phyloP scores from a whole-genome alignment of 345 rosid species.

The Eucalyptus marginata region DNA sequence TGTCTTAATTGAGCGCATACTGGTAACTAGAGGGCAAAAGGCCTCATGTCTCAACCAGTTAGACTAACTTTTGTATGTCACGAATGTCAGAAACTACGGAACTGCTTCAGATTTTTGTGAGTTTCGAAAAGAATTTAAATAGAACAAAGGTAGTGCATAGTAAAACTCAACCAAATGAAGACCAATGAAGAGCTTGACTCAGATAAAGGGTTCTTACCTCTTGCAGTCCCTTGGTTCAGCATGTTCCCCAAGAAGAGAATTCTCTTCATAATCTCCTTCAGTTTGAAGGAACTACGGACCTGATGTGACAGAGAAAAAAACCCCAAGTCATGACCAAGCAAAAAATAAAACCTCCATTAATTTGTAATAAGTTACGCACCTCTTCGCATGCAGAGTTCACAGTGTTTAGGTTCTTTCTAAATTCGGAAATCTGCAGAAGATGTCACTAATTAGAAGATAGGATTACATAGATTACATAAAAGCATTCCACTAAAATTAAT shows the following conservation, averaged over 20 bases:
- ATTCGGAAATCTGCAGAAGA: slow-evolving; percentile 60
- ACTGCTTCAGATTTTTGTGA: neutral
- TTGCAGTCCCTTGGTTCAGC: slow-evolving; percentile 96
- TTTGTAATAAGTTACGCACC: slow-evolving; percentile 28
- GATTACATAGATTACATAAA: neutral
- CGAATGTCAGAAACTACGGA: neutral
- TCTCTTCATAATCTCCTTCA: slow-evolving; percentile 92
- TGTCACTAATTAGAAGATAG: neutral
- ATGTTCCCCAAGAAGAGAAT: slow-evolving; percentile 89
- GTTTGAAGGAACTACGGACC: slow-evolving; percentile 76
- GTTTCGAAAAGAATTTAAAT: neutral
- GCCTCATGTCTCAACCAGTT: neutral
- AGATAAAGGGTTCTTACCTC: slow-evolving; percentile 43
- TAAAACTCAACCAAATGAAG: neutral
- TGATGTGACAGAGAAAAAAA: slow-evolving; percentile 3
- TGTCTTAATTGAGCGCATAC: neutral
- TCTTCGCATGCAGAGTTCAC: slow-evolving; percentile 91
- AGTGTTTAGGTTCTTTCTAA: slow-evolving; percentile 68
- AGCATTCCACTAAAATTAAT: neutral
- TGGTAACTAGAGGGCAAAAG: neutral
- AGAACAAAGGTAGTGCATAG: neutral
- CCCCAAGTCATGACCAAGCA: neutral
- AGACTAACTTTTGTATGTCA: neutral
- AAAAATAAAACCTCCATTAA: neutral
- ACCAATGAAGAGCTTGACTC: neutral